Evolutionary conservation across 305 asterid species (phyloP).

Genomic region (Ilex paraguariensis): DNA sequence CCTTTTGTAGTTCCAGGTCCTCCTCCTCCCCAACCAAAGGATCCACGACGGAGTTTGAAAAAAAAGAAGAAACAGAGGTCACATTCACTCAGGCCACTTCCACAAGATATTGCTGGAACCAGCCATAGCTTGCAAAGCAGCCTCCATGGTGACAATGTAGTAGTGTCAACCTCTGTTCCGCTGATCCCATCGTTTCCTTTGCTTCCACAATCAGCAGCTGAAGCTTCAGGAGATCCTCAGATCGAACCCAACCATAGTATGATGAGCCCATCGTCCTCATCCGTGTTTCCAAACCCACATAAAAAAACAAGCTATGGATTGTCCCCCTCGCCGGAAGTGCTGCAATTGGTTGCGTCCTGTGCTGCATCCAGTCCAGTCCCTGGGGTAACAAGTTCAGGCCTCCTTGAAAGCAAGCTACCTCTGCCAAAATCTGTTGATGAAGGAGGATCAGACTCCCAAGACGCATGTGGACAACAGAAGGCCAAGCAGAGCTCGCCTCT

Average conservation of each 20-base stretch:
- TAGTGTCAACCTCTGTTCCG: constrained; percentile 31
- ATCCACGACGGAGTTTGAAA: constrained; percentile 52
- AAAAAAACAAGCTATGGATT: constrained; percentile 16
- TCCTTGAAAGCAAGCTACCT: constrained; percentile 15
- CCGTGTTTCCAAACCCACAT: constrained; percentile 17
- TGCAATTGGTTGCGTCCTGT: constrained; percentile 32
- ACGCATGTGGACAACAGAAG: constrained; percentile 13
- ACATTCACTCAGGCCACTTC: constrained; percentile 11
- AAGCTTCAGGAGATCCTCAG: constrained; percentile 19
- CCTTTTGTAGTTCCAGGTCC: constrained; percentile 75
- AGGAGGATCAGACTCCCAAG: constrained; percentile 25
- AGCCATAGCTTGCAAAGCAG: constrained; percentile 10
- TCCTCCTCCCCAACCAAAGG: constrained; percentile 69
- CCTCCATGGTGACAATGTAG: constrained; percentile 29
- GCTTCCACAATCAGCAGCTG: constrained; percentile 24
- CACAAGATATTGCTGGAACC: constrained; percentile 18
- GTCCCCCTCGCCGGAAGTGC: constrained; percentile 39
- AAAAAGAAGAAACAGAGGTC: constrained; percentile 38
- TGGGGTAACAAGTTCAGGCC: constrained; percentile 10
- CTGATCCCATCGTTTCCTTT: constrained; percentile 17
- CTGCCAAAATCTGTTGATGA: constrained; percentile 18
- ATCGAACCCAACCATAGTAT: constrained; percentile 21
- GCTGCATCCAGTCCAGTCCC: constrained; percentile 24
- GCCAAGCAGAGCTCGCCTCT: constrained; percentile 20
- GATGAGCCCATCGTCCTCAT: constrained; percentile 26